A percentile compares a stretch with the other conserved stretches of the same genome.
Conservation (phyloP, 1,139 yeast genomes). For the Geotrichum siamense region DNA sequence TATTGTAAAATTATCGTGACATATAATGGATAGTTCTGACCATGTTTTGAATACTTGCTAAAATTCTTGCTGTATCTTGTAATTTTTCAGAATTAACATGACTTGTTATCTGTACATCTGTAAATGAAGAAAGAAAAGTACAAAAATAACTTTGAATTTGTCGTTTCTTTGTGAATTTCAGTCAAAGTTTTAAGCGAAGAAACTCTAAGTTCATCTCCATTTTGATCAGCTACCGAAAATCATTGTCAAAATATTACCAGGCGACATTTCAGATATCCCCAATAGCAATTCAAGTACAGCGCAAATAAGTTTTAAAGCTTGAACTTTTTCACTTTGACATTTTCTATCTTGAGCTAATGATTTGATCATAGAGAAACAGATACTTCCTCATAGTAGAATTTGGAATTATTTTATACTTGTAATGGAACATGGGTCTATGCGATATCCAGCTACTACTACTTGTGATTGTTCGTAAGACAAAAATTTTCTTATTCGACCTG, state of each 20-base stretch:
- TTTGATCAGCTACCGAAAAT: conserved; percentile 62
- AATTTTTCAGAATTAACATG: conserved; percentile 47
- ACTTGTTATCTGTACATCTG: conserved; percentile 45
- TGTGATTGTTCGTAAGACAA: conserved; percentile 53
- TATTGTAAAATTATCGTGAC: conserved; percentile 51
- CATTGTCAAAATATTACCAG: conserved; percentile 64
- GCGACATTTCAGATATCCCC: conserved; percentile 51
- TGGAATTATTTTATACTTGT: conserved; percentile 47
- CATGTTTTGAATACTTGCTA: conserved; percentile 59
- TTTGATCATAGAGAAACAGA: conserved; percentile 58
- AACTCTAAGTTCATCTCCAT: conserved; percentile 49
- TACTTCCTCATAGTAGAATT: conserved; percentile 40
- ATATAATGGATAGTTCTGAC: conserved; percentile 67
- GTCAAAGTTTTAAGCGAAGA: conserved; percentile 64
- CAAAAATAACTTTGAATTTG: conserved; percentile 60
- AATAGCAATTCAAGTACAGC: conserved; percentile 50
- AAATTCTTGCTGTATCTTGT: conserved; percentile 54
- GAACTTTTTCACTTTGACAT: conserved; percentile 59
- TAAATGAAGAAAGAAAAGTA: conserved; percentile 60
- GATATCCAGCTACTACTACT: conserved; percentile 67
- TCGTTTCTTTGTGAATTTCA: conserved; percentile 56
- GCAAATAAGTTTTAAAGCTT: conserved; percentile 68
- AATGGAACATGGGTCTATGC: conserved; percentile 61
- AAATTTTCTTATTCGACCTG: conserved; percentile 53
- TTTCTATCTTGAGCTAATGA: conserved; percentile 53